These are phyloP conservation scores for Taxillus chinensis DNA, from an alignment of 164 flowering plant species.

Conservation along the genomic window DNA sequence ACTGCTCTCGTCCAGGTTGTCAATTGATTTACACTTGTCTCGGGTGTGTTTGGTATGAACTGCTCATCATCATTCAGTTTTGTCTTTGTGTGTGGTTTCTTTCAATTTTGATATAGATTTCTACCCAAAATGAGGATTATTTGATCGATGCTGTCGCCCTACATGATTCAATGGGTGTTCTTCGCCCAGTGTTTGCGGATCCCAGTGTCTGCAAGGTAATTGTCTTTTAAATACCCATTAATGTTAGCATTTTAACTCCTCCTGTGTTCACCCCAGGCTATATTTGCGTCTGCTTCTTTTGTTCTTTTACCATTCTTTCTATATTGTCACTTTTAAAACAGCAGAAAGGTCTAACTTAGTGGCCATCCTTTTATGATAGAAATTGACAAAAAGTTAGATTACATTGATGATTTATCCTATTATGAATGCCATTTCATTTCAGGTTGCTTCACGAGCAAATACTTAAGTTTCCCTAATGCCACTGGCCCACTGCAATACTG, in stretches of 20 bases:
- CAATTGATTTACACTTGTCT: background rate
- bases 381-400: too few species aligned
- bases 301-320: too few species aligned
- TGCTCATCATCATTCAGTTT: background rate
- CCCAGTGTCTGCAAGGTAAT: slow-evolving; percentile 75
- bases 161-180: slow-evolving; percentile 69
- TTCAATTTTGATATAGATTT: slow-evolving; percentile 41
- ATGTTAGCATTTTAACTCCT: background rate
- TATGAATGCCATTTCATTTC: too few species aligned
- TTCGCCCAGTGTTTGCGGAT: slow-evolving; percentile 67
- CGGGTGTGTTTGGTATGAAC: background rate
- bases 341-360: too few species aligned
- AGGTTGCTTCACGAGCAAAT: too few species aligned
- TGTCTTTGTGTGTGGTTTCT: background rate
- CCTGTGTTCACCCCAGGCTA: too few species aligned
- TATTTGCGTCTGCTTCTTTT: too few species aligned
- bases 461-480: too few species aligned
- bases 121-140: slow-evolving; percentile 67
- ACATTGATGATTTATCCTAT: too few species aligned
- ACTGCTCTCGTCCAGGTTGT: slow-evolving; percentile 80
- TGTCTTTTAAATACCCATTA: background rate
- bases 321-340: too few species aligned
- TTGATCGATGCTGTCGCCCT: slow-evolving; percentile 74
- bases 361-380: too few species aligned
- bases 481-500: too few species aligned